Evolutionary conservation across 1,284 basidiomycete species (phyloP), one percentile per base, ranked within the genome.

Genomic region (Acaromyces ingoldii): DNA sequence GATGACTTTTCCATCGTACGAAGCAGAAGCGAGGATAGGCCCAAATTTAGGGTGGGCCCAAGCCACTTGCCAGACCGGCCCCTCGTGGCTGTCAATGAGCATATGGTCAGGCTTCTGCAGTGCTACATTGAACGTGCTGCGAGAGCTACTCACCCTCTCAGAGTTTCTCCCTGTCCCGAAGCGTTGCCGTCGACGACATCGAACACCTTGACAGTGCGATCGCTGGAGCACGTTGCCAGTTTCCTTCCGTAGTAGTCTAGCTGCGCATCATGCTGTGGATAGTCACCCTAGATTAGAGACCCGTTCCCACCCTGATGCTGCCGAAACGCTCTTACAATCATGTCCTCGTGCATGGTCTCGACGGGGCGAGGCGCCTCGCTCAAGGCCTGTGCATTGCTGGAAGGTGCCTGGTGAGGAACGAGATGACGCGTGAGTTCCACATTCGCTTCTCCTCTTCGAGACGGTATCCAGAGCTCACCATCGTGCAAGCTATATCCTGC

Each of bases 31-130:
- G 45, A 98, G 84, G 71, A 98, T 95, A 60, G 89, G 86, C 1
- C 93, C 93, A 66, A 90, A 72, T 11, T 71, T 73, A 92, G 95
- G 93, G 72, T 98, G 92, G 6, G 89, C 93, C 95, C 93, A 98
- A n/a, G 91, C 84, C 43, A 98, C 86, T 76, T 95, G 91, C 92
- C 93, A 97, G 31, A 98, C 91, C 3, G 93, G 93, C 15, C 92
- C 91, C 11, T 91, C 90, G 77, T 97, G 95, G 38, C 46, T 49
- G 34, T 17, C 17, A 88, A 37, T n/a, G n/a, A 29, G 41, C 5
- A 34, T 7, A 30, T 13, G 33, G 17, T 34, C 13, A 34, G 33
- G 13, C 13, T 13, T 34, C 33, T 13, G 33, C 33, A 13, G 17
- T 13, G 33, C 33, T 34, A 13, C 33, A 34, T 34, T 13, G 17